Base-by-base conservation (phyloP, 116 monocot genomes). In the Zostera marina region DNA sequence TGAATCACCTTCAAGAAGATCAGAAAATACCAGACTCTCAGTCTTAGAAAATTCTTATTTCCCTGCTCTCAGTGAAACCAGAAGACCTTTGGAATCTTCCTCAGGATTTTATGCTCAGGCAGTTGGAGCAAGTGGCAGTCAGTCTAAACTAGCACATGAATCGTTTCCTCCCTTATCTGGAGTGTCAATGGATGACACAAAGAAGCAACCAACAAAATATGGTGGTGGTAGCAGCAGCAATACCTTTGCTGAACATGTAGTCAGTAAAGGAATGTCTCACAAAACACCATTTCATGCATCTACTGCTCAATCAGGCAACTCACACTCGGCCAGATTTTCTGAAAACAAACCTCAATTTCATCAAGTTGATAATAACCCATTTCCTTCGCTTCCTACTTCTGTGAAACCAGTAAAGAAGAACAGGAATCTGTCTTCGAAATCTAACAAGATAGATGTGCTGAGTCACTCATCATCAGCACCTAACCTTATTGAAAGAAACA, bases 131-230 rank as follows among this genome's bases (percentile, higher is more conserved):
- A 61, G 73, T 20, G 59, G 25, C 22, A 58, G 57, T 59, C 22
- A 66, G 39, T 63, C 77, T 14, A 63, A 25, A 9, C 77, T 88
- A 44, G 67, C 64, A 44, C 79, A 81, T 42, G 81, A 83, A 32
- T 78, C 77, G 40, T 89, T 96, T 62, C 96, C 96, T 53, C 96
- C 96, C 49, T 68, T 96, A 39, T 78, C 89, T 54, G 85, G 85
- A 53, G 53, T 65, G 21, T 71, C 66, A 63, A 68, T 51, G 44
- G 70, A 39, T 40, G 53, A 22, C 53, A 69, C 62, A 56, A 70
- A 66, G 25, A 67, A 66, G 25, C 70, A 72, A 38, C 11, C 68
- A 13, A 61, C 47, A 44, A 66, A 65, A 25, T 32, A 60, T 11
- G 74, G 74, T n/a, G 66, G 49, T 56, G 74, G 74, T n/a, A 68